Base-by-base conservation (phyloP, 148 eudicot genomes). In the Fagopyrum esculentum region DNA sequence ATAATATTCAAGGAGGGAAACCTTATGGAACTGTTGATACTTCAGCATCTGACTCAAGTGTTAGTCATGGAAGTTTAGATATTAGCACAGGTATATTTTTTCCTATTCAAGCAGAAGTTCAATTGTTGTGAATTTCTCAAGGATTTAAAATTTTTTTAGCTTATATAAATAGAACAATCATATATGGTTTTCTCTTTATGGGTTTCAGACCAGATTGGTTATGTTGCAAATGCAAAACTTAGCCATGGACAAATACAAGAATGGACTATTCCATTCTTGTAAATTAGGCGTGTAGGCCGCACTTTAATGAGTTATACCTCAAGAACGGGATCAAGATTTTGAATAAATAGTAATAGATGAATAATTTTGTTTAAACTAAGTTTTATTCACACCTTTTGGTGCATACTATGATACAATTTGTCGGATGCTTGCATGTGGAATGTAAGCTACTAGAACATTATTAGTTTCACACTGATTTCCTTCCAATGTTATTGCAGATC, bases 61-160 rank as follows among this genome's bases (percentile, higher is more conserved):
- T 10, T 75, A 82, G 89, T 77, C 84, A 79, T 74, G 91, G 83
- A 60, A 89, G 88, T 84, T 80, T 75, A 68, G 95, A 87, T 72
- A 71, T 78, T 69, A 80, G 60, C 70, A 82, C 78, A 80, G 92
- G 96, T 90, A 85, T 5, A 45, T 46, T 4, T 60, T 19, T 6
- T 29, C 9, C 13, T 57, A 9, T 57, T 7, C 63, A 57, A 57
- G 30, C 19, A 15, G 30, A 6, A 17, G 63, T 8, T 57, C 63
- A 57, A 57, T 9, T 57, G 29, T 19, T 57, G 29, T 57, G 30
- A 57, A 57, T 30, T 12, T 63, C 6, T 10, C 71, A 35, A 13
- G 6, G 46, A 66, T 66, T 66, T 35, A 1, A 35, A 35, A 66
- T 66, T 12, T 5, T 64, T 13, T 40, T 26, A 40, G 71, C 6